Conservation (phyloP, 2,329 filamentous ascomycete species). For the Beauveria bassiana region DNA sequence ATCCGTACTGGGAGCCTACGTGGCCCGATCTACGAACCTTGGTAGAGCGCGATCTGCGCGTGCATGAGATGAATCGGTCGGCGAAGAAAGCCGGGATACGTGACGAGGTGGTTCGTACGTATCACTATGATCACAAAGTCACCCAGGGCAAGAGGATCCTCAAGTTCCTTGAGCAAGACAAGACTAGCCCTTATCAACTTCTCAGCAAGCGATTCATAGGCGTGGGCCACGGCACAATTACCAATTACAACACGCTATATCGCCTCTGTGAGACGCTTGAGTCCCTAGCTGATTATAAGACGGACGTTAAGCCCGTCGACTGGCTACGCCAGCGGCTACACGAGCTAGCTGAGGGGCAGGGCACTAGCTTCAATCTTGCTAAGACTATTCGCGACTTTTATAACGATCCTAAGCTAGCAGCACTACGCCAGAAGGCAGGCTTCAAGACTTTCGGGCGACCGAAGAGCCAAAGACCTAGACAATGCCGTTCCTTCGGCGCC, state of each 20-base stretch:
- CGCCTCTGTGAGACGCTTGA: conserved; percentile 46
- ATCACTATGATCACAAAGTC: conserved; percentile 47
- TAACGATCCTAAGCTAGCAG: conserved; percentile 44
- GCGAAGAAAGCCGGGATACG: conserved; percentile 25
- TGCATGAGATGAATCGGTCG: conserved; percentile 37
- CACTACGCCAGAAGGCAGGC: conserved; percentile 43
- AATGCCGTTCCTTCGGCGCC: conserved; percentile 15
- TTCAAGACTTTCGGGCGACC: conserved; percentile 48
- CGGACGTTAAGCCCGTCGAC: conserved; percentile 44
- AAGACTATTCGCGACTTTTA: conserved; percentile 47
- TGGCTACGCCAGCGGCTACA: conserved; percentile 51
- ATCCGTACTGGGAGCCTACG: conserved; percentile 49
- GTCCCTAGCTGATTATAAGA: conserved; percentile 45
- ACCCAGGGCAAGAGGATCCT: conserved; percentile 47
- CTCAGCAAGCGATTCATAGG: conserved; percentile 43
- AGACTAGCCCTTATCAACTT: conserved; percentile 50
- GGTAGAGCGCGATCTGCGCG: conserved; percentile 36
- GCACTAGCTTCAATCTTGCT: conserved; percentile 43
- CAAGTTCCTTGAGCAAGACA: conserved; percentile 41
- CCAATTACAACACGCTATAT: conserved; percentile 49
- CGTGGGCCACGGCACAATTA: conserved; percentile 31
- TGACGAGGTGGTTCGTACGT: conserved; percentile 30
- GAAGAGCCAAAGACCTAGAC: too few species aligned
- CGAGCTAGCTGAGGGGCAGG: conserved; percentile 37
- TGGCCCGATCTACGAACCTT: conserved; percentile 40